Evolutionary conservation across 2,329 filamentous ascomycete species (phyloP).

Genomic region (Monosporascus sp.): DNA sequence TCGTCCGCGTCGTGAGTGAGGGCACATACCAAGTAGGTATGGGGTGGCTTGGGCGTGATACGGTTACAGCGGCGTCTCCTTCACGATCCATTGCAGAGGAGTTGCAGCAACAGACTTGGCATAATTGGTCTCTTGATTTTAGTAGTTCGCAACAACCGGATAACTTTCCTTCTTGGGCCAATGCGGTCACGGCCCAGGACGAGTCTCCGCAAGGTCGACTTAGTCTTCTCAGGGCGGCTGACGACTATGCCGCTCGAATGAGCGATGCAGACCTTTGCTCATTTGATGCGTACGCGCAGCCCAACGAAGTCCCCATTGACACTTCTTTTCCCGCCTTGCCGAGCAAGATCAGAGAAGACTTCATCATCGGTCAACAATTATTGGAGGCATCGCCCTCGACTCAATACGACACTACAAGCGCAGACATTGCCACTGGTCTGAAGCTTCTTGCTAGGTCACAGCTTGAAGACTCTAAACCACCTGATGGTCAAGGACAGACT

Average conservation of each 20-base stretch:
- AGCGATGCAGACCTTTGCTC: slow-evolving; percentile 63
- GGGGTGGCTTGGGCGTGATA: slow-evolving; percentile 68
- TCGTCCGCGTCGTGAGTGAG: slow-evolving; percentile 73
- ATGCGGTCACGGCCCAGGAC: slow-evolving; percentile 5
- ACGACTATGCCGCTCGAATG: slow-evolving; percentile 51
- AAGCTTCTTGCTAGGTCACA: slow-evolving; percentile 26
- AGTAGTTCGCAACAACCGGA: slow-evolving; percentile 48
- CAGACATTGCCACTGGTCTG: slow-evolving; percentile 28
- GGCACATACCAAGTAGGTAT: slow-evolving; percentile 73
- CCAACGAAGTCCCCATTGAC: slow-evolving; percentile 47
- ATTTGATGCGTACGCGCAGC: slow-evolving; percentile 38
- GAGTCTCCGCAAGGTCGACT: slow-evolving; percentile 17
- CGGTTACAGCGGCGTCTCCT: slow-evolving; percentile 32
- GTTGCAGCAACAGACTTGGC: slow-evolving; percentile 58
- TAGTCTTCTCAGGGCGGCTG: slow-evolving; percentile 43
- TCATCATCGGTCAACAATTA: slow-evolving; percentile 40
- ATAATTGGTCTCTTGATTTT: slow-evolving; percentile 62
- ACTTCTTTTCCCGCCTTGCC: slow-evolving; percentile 54
- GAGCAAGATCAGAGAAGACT: slow-evolving; percentile 44
- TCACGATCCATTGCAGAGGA: slow-evolving; percentile 53
- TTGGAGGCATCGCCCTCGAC: slow-evolving; percentile 39
- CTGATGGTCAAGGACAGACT: background rate
- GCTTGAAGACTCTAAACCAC: slow-evolving; percentile 4
- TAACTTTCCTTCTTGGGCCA: slow-evolving; percentile 32
- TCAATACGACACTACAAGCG: slow-evolving; percentile 25